Conservation (phyloP, 2,329 filamentous ascomycete genomes). For the Penicillium thymicola region DNA sequence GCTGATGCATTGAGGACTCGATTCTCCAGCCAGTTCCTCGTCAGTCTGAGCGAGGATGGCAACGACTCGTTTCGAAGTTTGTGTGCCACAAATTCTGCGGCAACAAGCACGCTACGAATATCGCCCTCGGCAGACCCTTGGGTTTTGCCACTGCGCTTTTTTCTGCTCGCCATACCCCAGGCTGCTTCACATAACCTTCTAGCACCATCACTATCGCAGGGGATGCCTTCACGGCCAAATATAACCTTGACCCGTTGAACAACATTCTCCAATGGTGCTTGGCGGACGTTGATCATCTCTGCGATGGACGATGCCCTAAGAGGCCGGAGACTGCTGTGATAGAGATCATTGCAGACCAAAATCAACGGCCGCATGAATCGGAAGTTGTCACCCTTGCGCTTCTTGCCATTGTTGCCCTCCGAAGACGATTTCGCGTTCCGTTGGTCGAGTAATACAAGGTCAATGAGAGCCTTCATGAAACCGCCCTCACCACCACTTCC, state of each 20-base stretch:
- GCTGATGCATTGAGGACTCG: conserved; percentile 53
- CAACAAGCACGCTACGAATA: conserved; percentile 62
- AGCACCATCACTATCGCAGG: conserved; percentile 84
- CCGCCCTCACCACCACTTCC: conserved; percentile 80
- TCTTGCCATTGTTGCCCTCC: conserved; percentile 28
- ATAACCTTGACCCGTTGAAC: conserved; percentile 75
- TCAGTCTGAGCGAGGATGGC: conserved; percentile 45
- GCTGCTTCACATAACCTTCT: conserved; percentile 65
- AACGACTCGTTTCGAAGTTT: conserved; percentile 50
- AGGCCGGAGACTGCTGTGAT: conserved; percentile 82
- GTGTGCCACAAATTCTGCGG: conserved; percentile 63
- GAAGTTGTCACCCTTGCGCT: conserved; percentile 80
- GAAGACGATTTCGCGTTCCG: conserved; percentile 59
- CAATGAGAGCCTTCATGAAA: conserved; percentile 91
- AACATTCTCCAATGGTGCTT: conserved; percentile 82
- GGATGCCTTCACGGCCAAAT: conserved; percentile 84
- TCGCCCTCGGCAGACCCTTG: conserved; percentile 51
- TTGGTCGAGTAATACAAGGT: conserved; percentile 81
- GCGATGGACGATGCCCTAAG: conserved; percentile 80
- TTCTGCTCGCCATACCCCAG: conserved; percentile 61
- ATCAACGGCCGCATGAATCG: conserved; percentile 83
- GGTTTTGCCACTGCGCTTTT: conserved; percentile 48
- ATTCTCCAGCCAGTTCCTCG: conserved; percentile 59
- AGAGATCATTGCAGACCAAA: conserved; percentile 95
- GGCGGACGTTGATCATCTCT: conserved; percentile 88